Base-by-base conservation (phyloP, 2,329 filamentous ascomycete genomes). In the Penicillium frequentans region DNA sequence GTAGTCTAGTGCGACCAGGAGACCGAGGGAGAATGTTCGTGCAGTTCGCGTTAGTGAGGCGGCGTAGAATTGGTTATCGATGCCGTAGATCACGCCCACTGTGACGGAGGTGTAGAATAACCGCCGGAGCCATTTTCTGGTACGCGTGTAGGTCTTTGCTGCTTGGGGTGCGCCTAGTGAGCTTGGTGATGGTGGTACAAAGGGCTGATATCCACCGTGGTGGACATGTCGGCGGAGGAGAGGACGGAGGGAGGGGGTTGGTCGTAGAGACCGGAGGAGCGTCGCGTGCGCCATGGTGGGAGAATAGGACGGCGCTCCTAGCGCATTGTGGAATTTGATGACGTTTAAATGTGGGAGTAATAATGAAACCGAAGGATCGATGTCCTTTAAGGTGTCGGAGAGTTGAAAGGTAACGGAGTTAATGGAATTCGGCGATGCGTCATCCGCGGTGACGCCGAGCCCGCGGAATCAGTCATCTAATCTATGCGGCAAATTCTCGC, bases 1-100 rank as follows among this genome's bases (percentile, higher is more conserved):
- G 81, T 99, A 98, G 78, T 99, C 95, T 24, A 93, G 70, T 1
- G 93, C 93, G 16, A 96, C 90, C 46, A 93, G 70, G 11, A 96
- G 78, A 8, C 92, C 93, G 3, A 86, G 86, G 42, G 83, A 82
- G 73, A 98, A 96, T 0, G 95, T 97, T 43, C 89, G 88, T 43
- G 90, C 75, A 24, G 90, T 93, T 55, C 95, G 89, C 37, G 84
- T 86, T 26, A 96, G 77, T 13, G 90, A 89, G 1, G 90, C 88
- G 50, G 91, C 90, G 75, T 95, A 96, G 69, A 90, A 81, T 62
- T 89, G 83, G 14, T 75, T 83, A 75, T 99, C 95, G 58, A 88
- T 68, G 10, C 85, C 74, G 72, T 91, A 96, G 52, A 86, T 72
- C 6, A 82, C 71, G 29, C 87, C 90, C 35, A 84, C 78, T 3